A percentile compares a stretch with the other conserved stretches of the same genome.
phyloP scores from a whole-genome alignment of 345 rosid genomes.

The Brassica rapa region DNA sequence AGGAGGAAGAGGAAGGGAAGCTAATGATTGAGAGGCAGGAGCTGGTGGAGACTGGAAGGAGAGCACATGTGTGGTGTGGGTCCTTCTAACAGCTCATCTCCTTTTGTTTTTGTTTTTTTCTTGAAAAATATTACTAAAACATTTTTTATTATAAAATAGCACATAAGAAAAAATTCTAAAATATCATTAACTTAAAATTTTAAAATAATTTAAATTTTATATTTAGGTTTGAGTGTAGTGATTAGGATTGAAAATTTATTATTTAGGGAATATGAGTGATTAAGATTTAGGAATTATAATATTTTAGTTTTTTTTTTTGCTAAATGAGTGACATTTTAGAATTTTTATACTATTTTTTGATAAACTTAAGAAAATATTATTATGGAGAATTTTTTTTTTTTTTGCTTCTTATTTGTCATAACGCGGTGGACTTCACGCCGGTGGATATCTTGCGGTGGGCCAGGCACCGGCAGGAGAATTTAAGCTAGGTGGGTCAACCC shows the following conservation, averaged over 20 bases:
- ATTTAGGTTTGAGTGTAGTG: no score
- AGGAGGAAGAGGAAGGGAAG: slow-evolving; percentile 29
- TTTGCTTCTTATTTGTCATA: slow-evolving; percentile 24
- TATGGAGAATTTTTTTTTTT: no score
- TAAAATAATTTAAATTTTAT: no score
- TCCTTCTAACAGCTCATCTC: slow-evolving; percentile 63
- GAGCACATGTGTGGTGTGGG: slow-evolving; percentile 96
- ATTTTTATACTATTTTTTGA: not conserved
- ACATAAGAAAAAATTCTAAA: no score
- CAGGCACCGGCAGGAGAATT: slow-evolving; percentile 36
- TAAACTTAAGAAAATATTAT: no score
- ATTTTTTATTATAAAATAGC: no score
- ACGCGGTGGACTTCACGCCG: slow-evolving; percentile 36
- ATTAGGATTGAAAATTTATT: no score
- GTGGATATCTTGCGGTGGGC: slow-evolving; percentile 7
- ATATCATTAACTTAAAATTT: no score
- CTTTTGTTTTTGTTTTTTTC: slow-evolving; percentile 21
- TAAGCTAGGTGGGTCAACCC: slow-evolving; percentile 12
- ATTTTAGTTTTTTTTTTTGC: no score
- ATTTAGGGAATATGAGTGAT: no score
- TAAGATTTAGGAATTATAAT: no score
- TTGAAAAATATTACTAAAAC: not conserved
- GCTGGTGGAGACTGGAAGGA: slow-evolving; percentile 99
- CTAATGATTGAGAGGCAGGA: slow-evolving; percentile 95
- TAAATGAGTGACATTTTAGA: no score